Evolutionary conservation across 2,329 filamentous ascomycete genomes (phyloP).

Genomic region (Neonectria sp.): DNA sequence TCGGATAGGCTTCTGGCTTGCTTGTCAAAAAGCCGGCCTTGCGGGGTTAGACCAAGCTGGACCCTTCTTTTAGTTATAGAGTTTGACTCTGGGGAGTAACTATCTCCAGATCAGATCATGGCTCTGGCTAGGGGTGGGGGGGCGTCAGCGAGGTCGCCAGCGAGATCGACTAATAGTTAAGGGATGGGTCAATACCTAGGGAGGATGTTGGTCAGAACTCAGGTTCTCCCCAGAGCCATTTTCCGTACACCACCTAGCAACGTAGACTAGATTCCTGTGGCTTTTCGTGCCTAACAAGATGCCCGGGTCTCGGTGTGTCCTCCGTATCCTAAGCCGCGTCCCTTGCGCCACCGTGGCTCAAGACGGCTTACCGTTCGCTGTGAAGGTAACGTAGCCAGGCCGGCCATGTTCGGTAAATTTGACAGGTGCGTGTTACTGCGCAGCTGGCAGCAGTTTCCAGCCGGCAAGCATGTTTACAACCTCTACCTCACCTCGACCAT

Average conservation of each 20-base stretch:
- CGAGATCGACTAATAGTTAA: neutral
- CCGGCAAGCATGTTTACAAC: slow-evolving; percentile 9
- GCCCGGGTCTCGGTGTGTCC: slow-evolving; percentile 1
- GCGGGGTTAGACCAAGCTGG: neutral
- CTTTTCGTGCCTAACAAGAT: neutral
- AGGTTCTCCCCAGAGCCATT: neutral
- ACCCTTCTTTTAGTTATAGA: neutral
- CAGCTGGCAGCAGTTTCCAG: slow-evolving; percentile 14
- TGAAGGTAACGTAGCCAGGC: neutral
- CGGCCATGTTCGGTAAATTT: neutral
- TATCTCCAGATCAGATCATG: neutral
- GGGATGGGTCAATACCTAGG: neutral
- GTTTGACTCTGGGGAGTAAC: neutral
- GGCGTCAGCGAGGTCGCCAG: neutral
- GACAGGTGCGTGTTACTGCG: slow-evolving; percentile 3
- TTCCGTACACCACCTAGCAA: neutral
- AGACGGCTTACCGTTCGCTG: neutral
- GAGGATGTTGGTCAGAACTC: neutral
- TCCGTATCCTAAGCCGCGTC: neutral
- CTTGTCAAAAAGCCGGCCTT: neutral
- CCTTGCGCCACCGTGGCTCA: slow-evolving; percentile 24
- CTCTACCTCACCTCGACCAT: neutral
- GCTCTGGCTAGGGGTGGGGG: no score
- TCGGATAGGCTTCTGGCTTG: neutral
- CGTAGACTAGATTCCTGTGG: no score